These are phyloP conservation scores for Rhodamnia rubescens DNA, from an alignment of 345 rosid genomes.

Conservation along the genomic window DNA sequence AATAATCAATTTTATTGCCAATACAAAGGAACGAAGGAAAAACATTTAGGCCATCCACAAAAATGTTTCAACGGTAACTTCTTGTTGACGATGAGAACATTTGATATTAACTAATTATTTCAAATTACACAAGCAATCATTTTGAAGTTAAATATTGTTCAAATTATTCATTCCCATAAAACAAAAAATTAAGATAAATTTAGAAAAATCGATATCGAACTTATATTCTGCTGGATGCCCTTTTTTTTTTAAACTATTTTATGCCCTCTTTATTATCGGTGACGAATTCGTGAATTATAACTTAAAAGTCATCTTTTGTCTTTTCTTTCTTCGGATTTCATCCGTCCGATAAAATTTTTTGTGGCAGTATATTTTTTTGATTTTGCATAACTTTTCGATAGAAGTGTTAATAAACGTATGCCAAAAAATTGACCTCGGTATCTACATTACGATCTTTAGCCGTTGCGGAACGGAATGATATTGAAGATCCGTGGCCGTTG, in stretches of 20 bases:
- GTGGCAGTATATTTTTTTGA: no score
- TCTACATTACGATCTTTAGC: neutral
- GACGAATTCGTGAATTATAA: neutral
- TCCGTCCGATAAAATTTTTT: no score
- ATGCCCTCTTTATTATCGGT: neutral
- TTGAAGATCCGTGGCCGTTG: neutral
- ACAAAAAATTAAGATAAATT: neutral
- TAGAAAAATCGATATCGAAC: neutral
- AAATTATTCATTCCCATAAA: neutral
- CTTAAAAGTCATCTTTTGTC: neutral
- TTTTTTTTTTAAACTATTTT: neutral
- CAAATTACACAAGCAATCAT: neutral
- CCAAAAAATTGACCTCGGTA: neutral
- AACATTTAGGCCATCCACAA: no score
- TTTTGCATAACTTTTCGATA: neutral
- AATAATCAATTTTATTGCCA: rapidly evolving
- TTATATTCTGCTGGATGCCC: neutral
- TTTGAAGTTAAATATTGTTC: neutral
- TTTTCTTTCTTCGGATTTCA: neutral
- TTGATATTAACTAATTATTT: neutral
- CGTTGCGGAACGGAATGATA: neutral
- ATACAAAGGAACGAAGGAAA: neutral
- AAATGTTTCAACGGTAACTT: neutral
- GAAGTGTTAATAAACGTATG: neutral
- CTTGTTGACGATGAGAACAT: neutral